Base-by-base conservation (phyloP, 441 rosid species). In the Gossypium gossypioides region DNA sequence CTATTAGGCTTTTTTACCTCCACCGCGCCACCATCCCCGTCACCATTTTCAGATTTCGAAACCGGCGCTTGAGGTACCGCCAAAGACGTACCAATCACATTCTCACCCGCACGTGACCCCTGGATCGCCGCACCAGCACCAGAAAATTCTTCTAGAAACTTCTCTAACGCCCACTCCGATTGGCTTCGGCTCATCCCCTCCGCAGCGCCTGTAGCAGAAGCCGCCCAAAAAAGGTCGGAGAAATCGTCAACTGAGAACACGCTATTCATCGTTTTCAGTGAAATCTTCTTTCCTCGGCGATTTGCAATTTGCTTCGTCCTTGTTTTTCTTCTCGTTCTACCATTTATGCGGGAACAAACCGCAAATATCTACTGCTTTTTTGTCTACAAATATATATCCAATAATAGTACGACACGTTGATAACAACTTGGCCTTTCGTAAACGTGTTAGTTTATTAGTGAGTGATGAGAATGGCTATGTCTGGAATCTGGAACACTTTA, bases 91-190 rank as follows among this genome's bases (percentile, higher is more conserved):
- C 82, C 78, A 79, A 80, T 72, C 61, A 72, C 73, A 76, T 80
- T 66, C 70, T 72, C 77, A 50, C 29, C 54, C 10, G 76, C 76
- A 9, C 83, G 56, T n/a, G 82, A 76, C 62, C 77, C 80, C 8
- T 88, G 64, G 74, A 77, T 81, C 65, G 81, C 77, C 0, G 74
- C 58, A 0, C 72, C 61, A 9, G 80, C 25, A 65, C 76, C 65
- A 21, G 87, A 65, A 50, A 83, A 74, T 68, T 89, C 96, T 64
- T 84, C 83, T 0, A 91, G 81, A 76, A 90, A 73, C 77, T 74
- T 89, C 77, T 91, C 87, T 32, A 89, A 73, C 29, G 86, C 86
- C 97, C 97, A 91, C 72, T 91, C 94, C 8, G 90, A 81, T 0
- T 81, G 81, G 84, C 82, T 81, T 56, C 83, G 82, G 25, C 69